Evolutionary conservation across 768 basidiomycete genomes (phyloP).

Genomic region (Crepidotus variabilis): DNA sequence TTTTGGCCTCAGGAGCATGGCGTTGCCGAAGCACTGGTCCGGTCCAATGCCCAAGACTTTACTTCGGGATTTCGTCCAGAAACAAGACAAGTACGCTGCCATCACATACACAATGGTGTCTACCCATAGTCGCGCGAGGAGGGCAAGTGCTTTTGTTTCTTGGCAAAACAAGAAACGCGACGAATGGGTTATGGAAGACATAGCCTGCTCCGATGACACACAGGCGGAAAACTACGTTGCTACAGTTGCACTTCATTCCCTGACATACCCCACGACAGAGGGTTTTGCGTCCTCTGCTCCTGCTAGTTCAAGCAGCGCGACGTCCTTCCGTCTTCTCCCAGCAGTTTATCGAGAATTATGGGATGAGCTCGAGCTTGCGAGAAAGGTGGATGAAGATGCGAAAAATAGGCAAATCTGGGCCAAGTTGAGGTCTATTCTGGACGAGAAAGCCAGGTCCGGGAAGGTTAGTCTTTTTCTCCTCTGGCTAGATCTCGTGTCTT

Average conservation of each 20-base stretch:
- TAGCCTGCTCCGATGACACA: constrained; percentile 70
- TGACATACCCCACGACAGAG: constrained; percentile 60
- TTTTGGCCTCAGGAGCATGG: constrained; percentile 64
- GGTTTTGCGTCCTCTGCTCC: constrained; percentile 60
- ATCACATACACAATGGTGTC: constrained; percentile 66
- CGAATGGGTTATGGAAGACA: constrained; percentile 79
- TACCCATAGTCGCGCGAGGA: constrained; percentile 67
- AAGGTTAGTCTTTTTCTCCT: constrained; percentile 32
- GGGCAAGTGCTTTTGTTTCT: constrained; percentile 66
- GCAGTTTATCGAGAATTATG: constrained; percentile 84
- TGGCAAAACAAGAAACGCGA: constrained; percentile 63
- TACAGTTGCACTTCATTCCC: constrained; percentile 76
- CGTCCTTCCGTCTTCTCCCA: constrained; percentile 80
- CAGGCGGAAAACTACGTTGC: constrained; percentile 93
- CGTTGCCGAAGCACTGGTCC: constrained; percentile 79
- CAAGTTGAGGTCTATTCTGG: constrained; percentile 59
- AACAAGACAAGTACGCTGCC: constrained; percentile 71
- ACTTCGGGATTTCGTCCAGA: constrained; percentile 64
- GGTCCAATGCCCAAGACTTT: constrained; percentile 76
- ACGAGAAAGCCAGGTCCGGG: constrained; percentile 46
- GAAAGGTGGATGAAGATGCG: constrained; percentile 57
- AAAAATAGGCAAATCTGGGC: constrained; percentile 72
- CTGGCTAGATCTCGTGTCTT: background rate
- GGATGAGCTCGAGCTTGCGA: constrained; percentile 75
- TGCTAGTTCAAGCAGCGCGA: constrained; percentile 42